Conservation (phyloP, 129 eudicot species). For the Chrysanthemum seticuspe region DNA sequence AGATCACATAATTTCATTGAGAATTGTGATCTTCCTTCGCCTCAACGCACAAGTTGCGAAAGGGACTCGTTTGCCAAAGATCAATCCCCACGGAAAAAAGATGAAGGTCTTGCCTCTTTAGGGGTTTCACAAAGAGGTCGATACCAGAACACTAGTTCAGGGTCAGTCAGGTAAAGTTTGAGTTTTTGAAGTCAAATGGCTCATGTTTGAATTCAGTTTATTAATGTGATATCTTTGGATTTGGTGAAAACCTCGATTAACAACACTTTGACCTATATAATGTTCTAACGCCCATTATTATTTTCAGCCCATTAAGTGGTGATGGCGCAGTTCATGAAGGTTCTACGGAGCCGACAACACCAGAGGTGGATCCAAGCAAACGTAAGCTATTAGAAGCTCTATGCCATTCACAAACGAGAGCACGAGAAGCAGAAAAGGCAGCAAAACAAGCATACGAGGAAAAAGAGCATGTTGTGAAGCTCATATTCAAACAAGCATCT, state of each 20-base stretch:
- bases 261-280: not conserved
- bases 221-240: slow-evolving; percentile 2
- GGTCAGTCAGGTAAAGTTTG: slow-evolving; percentile 43
- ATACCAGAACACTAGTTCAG: slow-evolving; percentile 24
- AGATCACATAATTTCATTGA: slow-evolving; percentile 64
- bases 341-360: not conserved
- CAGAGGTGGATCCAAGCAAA: slow-evolving; percentile 50
- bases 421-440: slow-evolving; percentile 90
- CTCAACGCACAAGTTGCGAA: slow-evolving; percentile 39
- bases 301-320: slow-evolving; percentile 23
- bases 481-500: slow-evolving; percentile 79
- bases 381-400: slow-evolving; percentile 81
- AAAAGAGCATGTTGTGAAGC: slow-evolving; percentile 76
- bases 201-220: slow-evolving; percentile 15
- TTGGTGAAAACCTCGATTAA: not conserved
- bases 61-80: slow-evolving; percentile 28
- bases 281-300: not conserved
- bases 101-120: slow-evolving; percentile 30
- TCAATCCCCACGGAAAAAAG: slow-evolving; percentile 19
- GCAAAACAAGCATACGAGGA: slow-evolving; percentile 80
- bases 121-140: slow-evolving; percentile 18
- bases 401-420: slow-evolving; percentile 92
- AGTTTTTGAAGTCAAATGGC: slow-evolving; percentile 3
- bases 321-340: slow-evolving; percentile 31
- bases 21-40: slow-evolving; percentile 92